phyloP scores from a whole-genome alignment of 2,329 filamentous ascomycete species.

The Calonectria pseudoturangicola region DNA sequence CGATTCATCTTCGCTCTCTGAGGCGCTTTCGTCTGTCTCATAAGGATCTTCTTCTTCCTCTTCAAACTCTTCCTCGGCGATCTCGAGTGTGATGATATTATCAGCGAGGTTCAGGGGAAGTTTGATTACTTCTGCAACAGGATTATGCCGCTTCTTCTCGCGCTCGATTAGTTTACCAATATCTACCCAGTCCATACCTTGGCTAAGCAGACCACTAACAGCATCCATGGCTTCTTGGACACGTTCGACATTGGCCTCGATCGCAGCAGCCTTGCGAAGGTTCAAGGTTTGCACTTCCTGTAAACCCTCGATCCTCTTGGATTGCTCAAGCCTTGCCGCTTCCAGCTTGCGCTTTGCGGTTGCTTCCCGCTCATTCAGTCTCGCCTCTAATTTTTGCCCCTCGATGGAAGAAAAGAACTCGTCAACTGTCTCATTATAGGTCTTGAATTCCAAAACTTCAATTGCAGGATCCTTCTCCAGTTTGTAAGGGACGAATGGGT shows the following conservation, averaged over 20 bases:
- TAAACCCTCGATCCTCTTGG: conserved; percentile 87
- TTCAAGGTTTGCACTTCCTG: conserved; percentile 89
- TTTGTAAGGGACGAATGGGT: conserved; percentile 91
- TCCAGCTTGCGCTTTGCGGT: conserved; percentile 89
- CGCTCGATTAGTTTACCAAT: conserved; percentile 91
- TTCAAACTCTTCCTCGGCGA: conserved; percentile 81
- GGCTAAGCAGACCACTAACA: conserved; percentile 91
- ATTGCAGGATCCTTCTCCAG: conserved; percentile 80
- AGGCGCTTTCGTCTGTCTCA: conserved; percentile 80
- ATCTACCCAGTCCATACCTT: conserved; percentile 98
- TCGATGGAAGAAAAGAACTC: conserved; percentile 98
- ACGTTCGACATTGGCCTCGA: conserved; percentile 91
- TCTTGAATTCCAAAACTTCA: conserved; percentile 84
- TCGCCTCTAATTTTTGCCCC: conserved; percentile 91
- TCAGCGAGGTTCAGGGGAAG: conserved; percentile 92
- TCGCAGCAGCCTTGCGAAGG: conserved; percentile 89
- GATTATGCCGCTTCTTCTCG: conserved; percentile 87
- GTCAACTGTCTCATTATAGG: conserved; percentile 95
- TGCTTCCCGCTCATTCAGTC: conserved; percentile 87
- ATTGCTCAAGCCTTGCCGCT: conserved; percentile 87
- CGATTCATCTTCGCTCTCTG: conserved; percentile 58
- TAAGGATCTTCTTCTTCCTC: conserved; percentile 75
- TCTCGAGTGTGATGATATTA: conserved; percentile 87
- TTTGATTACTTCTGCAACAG: conserved; percentile 90
- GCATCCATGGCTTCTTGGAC: conserved; percentile 96